Evolutionary conservation across 257 asterid species (phyloP), one percentile per base, ranked within the genome.

Genomic region (Vinca minor): DNA sequence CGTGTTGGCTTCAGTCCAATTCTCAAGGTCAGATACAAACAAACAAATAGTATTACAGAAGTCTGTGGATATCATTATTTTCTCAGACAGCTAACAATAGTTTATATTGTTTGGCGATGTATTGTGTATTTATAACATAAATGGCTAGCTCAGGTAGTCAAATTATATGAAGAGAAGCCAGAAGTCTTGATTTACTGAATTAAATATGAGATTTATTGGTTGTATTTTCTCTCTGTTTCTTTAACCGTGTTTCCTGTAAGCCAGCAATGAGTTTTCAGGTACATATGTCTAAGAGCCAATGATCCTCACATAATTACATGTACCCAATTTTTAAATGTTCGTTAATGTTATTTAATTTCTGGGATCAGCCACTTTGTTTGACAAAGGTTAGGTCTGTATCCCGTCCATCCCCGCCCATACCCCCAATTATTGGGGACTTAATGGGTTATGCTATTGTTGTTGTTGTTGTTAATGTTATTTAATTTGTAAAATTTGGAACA

Each of bases 1-100:
- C 91, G 96, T 58, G 83, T 68, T 57, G 96, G 94, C 48, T 74
- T 23, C 69, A 76, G 59, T 79, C 99, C 97, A 0, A 85, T 80
- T 66, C 79, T 83, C 45, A 93, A 85, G 97, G 97, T 93, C 25
- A 70, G 84, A 69, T 64, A 3, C 4, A 25, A 52, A 53, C 14
- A 25, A 52, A 53, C 14, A 21, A 44, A 25, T 14, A 38, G 62
- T 50, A 48, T 20, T 9, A 8, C 13, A 17, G 45, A 15, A 8
- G 3, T 25, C 35, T 42, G 25, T 61, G 57, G 18, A 44, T 18
- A 17, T 26, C 14, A 21, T 0, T 58, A 42, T 4, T 38, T 18
- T 17, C 1, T 29, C 4, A 38, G 47, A 36, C 36, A 29, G 36
- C 55, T 62, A 18, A 17, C 45, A 4, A 62, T 39, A 25, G 23